Percentiles rank a stretch among this genome's conserved stretches.
phyloP scores from a whole-genome alignment of 257 asterid genomes.

The Nyctanthes arbortristis region DNA sequence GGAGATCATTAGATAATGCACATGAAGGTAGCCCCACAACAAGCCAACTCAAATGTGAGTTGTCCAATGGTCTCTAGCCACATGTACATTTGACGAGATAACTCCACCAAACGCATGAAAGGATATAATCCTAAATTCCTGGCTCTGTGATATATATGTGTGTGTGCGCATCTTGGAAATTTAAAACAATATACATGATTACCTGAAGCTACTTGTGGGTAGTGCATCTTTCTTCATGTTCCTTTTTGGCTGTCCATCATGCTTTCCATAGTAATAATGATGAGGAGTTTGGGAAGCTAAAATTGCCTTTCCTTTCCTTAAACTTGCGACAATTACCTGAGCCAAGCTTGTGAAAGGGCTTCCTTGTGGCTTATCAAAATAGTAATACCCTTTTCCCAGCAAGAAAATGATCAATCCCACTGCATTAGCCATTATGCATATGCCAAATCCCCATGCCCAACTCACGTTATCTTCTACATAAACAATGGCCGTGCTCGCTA shows the following conservation, averaged over 20 bases:
- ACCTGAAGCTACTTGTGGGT: conserved; percentile 43
- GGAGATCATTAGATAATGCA: no score
- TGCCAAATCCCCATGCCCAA: conserved; percentile 45
- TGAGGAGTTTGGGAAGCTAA: conserved; percentile 9
- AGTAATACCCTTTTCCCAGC: conserved; percentile 35
- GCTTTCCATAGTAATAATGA: conserved; percentile 38
- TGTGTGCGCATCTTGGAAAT: no score
- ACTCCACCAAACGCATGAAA: no score
- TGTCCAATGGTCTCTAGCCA: no score
- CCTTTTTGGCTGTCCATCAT: conserved; percentile 8
- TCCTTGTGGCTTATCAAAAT: conserved; percentile 23
- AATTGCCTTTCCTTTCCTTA: conserved; percentile 34
- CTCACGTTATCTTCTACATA: conserved; percentile 48
- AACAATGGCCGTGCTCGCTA: conserved; percentile 39
- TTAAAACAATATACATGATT: no score
- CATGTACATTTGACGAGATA: no score
- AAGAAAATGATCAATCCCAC: conserved; percentile 37
- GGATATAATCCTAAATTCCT: no score
- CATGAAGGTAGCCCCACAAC: no score
- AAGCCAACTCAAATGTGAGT: no score
- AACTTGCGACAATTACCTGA: conserved; percentile 41
- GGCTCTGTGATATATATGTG: no score
- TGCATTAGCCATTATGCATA: conserved; percentile 21
- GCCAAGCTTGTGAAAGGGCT: conserved; percentile 45
- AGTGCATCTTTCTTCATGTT: neutral